Base-by-base conservation (phyloP, 179 eudicot species). In the Carnegiea gigantea region DNA sequence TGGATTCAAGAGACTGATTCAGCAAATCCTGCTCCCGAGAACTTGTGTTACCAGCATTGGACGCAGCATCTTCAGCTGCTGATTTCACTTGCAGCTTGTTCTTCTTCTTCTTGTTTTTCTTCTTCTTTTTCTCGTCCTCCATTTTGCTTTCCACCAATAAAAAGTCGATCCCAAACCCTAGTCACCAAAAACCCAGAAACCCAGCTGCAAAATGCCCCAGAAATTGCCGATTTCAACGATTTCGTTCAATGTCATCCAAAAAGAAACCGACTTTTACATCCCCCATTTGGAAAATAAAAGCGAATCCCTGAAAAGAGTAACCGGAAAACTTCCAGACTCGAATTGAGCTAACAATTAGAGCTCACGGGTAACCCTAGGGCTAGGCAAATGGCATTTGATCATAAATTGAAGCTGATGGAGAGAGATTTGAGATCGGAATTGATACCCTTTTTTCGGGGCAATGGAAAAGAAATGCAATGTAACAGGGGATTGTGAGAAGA, bases 71-170 rank as follows among this genome's bases (percentile, higher is more conserved):
- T 71, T 71, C 83, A 43, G 65, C 85, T 3, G 80, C 65, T 11
- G 79, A 40, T 54, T 83, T 88, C 11, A 78, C 46, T 79, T 89
- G 92, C 82, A 86, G 88, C 73, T 88, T 85, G 84, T 90, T 89
- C 91, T 91, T 92, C 84, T 90, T 92, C 91, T 87, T 91, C 46
- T 36, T 70, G 80, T 87, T 91, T 70, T 81, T 91, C 85, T 86
- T 92, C 86, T 90, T 91, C 88, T 84, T 93, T 54, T 90, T 89
- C 0, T 90, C 90, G 20, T 90, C 95, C 91, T 89, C 91, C 84
- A 81, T 83, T 79, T 79, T 33, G 17, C 12, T 75, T 5, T 48
- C 51, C 18, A 26, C 40, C n/a, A 36, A 64, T 14, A 70, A 15
- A 23, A 15, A 74, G 73, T 83, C 77, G 70, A 74, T 40, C 68